Evolutionary conservation across 306 rosid genomes (phyloP), one percentile per base, ranked within the genome.

Genomic region (Begonia masoniana): DNA sequence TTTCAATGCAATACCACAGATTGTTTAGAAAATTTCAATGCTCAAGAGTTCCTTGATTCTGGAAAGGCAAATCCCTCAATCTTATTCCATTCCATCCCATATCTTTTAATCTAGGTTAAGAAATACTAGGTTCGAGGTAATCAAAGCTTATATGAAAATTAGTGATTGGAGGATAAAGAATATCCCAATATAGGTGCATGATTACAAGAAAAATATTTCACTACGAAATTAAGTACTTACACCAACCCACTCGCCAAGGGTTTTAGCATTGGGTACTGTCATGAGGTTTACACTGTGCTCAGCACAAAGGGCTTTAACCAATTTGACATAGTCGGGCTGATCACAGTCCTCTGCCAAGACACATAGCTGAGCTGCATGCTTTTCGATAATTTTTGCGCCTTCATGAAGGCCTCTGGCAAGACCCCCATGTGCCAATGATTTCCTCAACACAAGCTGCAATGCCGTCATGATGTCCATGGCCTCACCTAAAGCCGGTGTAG

Each of bases 241-340:
- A 58, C 97, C 97, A 56, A 84, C 82, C 97, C 97, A 88, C 74
- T 88, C 97, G 52, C 97, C 97, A 16, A 88, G 94, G 48, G 89
- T 88, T 64, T 88, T 88, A 15, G 97, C 84, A 52, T 78, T 82
- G 2, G 97, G 84, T 61, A 88, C 80, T 1, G 92, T 73, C 69
- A 88, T 52, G 55, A 88, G 62, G 62, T 81, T 84, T 12, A 84
- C 88, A 15, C 64, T 85, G 70, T 88, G 97, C 64, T 88, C 95
- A 0, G 88, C 84, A 41, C 97, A 88, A 15, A 88, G 95, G 8
- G 66, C 94, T 71, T 84, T 88, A 51, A 88, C 88, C 0, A 88
- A 79, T 57, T 88, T 88, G 35, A 79, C 82, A 43, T 84, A 88
- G 69, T 88, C 93, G 2, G 83, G 87, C 58, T 88, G 93, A 64